Conservation (phyloP, 441 rosid genomes). For the Biscutella auriculata region DNA sequence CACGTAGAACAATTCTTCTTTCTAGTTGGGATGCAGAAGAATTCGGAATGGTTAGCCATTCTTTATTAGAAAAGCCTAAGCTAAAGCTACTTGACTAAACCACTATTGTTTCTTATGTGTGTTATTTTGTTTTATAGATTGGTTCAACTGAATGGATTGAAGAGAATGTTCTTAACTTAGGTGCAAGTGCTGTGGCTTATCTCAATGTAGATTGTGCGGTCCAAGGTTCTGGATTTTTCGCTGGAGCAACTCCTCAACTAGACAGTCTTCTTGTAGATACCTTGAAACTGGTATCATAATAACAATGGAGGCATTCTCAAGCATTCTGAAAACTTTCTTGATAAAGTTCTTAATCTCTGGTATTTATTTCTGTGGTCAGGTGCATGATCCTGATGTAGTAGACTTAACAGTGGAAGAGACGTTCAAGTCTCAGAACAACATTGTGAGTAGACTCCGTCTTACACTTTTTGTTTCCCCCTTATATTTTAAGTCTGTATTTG, state of each 20-base stretch:
- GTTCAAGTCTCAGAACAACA: constrained; percentile 33
- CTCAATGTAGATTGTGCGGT: constrained; percentile 93
- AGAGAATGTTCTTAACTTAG: constrained; percentile 63
- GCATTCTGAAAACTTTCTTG: neutral
- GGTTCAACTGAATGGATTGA: constrained; percentile 99
- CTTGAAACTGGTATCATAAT: constrained; percentile 47
- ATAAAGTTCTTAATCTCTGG: neutral
- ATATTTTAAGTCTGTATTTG: neutral
- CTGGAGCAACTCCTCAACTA: constrained; percentile 78
- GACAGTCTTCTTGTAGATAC: constrained; percentile 60
- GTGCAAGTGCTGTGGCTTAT: constrained; percentile 79
- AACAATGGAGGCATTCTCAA: neutral
- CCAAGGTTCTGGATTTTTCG: constrained; percentile 88
- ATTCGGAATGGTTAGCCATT: constrained; percentile 83
- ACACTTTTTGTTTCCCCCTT: neutral
- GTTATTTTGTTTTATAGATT: constrained; percentile 22
- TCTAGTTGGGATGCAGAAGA: constrained; percentile 98
- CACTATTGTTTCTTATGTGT: neutral
- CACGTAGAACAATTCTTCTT: constrained; percentile 71
- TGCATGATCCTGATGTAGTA: constrained; percentile 58
- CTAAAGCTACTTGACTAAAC: neutral
- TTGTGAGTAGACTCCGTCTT: constrained; percentile 23
- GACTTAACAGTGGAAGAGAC: constrained; percentile 45
- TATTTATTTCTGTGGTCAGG: constrained; percentile 30
- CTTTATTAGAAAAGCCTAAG: neutral